A percentile compares a stretch with the other conserved stretches of the same genome.
phyloP scores from a whole-genome alignment of 805 yeast genomes.

The Metschnikowia peoriensis region DNA sequence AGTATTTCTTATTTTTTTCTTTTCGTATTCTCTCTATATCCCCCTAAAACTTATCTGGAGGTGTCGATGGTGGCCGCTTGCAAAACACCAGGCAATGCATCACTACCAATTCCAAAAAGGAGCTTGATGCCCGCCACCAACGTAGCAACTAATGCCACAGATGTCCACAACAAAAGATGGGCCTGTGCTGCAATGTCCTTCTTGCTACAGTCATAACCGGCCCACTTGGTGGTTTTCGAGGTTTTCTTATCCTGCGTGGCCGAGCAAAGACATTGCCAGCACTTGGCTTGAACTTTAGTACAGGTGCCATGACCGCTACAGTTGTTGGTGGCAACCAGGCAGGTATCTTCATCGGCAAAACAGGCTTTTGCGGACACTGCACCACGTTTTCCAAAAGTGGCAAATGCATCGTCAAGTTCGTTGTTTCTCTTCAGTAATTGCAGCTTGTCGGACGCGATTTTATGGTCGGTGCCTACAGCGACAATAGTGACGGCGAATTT shows the following conservation, averaged over 20 bases:
- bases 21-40: too few relatives aligned
- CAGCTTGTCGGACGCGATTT: constrained; percentile 11
- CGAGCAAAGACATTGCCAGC: constrained; percentile 53
- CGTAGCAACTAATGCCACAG: constrained; percentile 45
- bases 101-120: constrained; percentile 52
- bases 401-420: constrained; percentile 19
- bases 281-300: constrained; percentile 31
- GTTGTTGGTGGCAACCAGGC: constrained; percentile 44
- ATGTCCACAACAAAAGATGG: constrained; percentile 68
- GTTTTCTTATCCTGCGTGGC: constrained; percentile 41
- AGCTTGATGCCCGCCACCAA: constrained; percentile 54
- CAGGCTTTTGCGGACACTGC: constrained; percentile 25
- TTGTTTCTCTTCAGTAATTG: constrained; percentile 15
- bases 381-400: constrained; percentile 17
- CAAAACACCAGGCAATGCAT: constrained; percentile 67
- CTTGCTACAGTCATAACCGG: constrained; percentile 63
- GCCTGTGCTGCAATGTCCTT: constrained; percentile 64
- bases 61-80: constrained; percentile 49
- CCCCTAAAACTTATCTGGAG: constrained; percentile 5
- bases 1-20: too few relatives aligned
- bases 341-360: constrained; percentile 45
- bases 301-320: constrained; percentile 59
- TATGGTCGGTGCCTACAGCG: constrained; percentile 17
- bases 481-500: constrained; percentile 23
- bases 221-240: constrained; percentile 51